A percentile compares a stretch with the other conserved stretches of the same genome.
phyloP scores from a whole-genome alignment of 208 protist species.

The Crithidia bombi region DNA sequence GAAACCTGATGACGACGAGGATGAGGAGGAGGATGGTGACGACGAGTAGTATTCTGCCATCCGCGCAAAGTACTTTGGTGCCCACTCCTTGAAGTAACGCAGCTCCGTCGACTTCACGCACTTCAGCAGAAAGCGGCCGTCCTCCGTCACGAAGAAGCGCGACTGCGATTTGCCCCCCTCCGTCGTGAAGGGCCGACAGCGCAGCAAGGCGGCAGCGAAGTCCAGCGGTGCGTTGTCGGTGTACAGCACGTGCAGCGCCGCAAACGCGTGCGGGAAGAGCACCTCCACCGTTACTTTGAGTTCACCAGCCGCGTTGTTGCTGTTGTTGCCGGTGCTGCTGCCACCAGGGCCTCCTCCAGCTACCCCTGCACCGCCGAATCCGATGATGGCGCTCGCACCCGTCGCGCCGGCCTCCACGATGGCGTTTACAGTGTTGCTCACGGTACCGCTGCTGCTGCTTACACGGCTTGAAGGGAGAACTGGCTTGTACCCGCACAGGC shows the following conservation, averaged over 20 bases:
- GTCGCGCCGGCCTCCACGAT: constrained; percentile 11
- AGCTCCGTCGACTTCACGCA: constrained; percentile 74
- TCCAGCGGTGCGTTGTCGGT: constrained; percentile 39
- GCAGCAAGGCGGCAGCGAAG: constrained; percentile 55
- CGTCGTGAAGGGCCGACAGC: constrained; percentile 48
- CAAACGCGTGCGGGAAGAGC: constrained; percentile 62
- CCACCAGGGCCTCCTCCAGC: not conserved
- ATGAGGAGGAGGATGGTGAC: constrained; percentile 7
- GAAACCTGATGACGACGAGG: not conserved
- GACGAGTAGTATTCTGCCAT: constrained; percentile 39
- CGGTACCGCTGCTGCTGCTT: not conserved
- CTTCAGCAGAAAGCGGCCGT: constrained; percentile 78
- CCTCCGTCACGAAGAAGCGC: constrained; percentile 67
- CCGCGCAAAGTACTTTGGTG: constrained; percentile 63
- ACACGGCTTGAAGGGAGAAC: constrained; percentile 8
- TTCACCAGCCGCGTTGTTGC: not conserved
- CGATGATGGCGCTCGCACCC: constrained; percentile 9
- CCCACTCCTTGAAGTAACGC: constrained; percentile 63
- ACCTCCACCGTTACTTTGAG: constrained; percentile 56
- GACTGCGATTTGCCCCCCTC: constrained; percentile 80
- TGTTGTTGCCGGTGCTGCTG: not conserved
- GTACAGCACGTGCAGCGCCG: constrained; percentile 57
- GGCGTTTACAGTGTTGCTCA: not conserved
- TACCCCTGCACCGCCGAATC: constrained; percentile 2
- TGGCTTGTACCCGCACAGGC: constrained; percentile 23